These are phyloP conservation scores for Rubroboletus satanas DNA, from an alignment of 768 basidiomycete genomes.

Conservation along the genomic window DNA sequence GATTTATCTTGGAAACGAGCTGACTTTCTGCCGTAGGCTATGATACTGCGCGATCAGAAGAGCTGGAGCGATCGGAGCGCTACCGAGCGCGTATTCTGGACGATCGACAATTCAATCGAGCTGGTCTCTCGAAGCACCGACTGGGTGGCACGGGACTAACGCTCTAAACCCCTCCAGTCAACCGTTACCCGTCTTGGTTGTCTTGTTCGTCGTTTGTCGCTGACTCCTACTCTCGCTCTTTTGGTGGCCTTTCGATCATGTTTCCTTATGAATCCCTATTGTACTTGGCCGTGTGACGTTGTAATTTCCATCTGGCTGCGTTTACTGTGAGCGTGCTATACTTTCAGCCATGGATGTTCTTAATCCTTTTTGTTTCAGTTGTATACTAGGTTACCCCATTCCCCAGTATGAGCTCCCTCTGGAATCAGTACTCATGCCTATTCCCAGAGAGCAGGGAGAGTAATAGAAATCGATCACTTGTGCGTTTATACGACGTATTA, in stretches of 20 bases:
- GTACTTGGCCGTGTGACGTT: slow-evolving; percentile 19
- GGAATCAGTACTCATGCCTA: slow-evolving; percentile 8
- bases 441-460: slow-evolving; percentile 11
- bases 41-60: slow-evolving; percentile 94
- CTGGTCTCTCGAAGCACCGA: slow-evolving; percentile 81
- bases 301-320: slow-evolving; percentile 20
- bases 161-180: neutral
- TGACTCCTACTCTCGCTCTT: slow-evolving; percentile 2
- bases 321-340: slow-evolving; percentile 11
- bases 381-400: slow-evolving; percentile 16
- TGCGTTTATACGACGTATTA: slow-evolving; percentile 16
- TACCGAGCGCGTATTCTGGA: slow-evolving; percentile 91
- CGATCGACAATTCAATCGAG: slow-evolving; percentile 85
- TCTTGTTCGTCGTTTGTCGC: slow-evolving; percentile 6
- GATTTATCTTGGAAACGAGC: neutral
- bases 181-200: neutral
- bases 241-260: slow-evolving; percentile 4
- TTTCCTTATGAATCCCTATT: slow-evolving; percentile 8
- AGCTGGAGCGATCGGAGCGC: slow-evolving; percentile 91
- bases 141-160: slow-evolving; percentile 74
- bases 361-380: slow-evolving; percentile 14
- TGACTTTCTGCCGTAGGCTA: slow-evolving; percentile 54
- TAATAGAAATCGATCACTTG: slow-evolving; percentile 19
- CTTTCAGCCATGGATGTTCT: slow-evolving; percentile 9
- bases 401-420: slow-evolving; percentile 11